Evolutionary conservation across 371 early-diverging fungal species (phyloP).

Genomic region (Nosema muscidifuracis): DNA sequence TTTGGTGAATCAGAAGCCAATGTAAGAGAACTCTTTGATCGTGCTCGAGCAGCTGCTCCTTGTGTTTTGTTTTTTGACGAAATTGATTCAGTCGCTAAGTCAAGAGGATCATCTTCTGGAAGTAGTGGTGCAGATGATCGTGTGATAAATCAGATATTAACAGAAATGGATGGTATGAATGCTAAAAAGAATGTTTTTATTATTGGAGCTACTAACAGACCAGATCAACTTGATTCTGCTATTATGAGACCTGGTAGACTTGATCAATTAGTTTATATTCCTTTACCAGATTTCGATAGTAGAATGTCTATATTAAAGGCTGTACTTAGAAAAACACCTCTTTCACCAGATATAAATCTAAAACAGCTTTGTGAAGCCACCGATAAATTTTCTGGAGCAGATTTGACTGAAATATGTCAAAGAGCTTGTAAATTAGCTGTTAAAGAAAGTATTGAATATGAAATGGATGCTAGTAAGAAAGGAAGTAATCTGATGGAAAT

Average conservation of each 20-base stretch:
- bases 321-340: slow-evolving; percentile 88
- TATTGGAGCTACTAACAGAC: slow-evolving; percentile 86
- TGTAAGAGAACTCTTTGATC: slow-evolving; percentile 97
- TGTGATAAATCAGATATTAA: slow-evolving; percentile 95
- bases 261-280: slow-evolving; percentile 68
- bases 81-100: slow-evolving; percentile 95
- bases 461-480: slow-evolving; percentile 65
- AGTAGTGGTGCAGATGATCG: slow-evolving; percentile 82
- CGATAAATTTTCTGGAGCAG: slow-evolving; percentile 96
- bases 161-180: slow-evolving; percentile 99
- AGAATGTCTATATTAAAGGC: slow-evolving; percentile 80
- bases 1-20: slow-evolving; percentile 99
- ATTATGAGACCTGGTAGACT: slow-evolving; percentile 97
- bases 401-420: slow-evolving; percentile 98
- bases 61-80: slow-evolving; percentile 99
- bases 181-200: slow-evolving; percentile 94
- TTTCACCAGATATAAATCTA: slow-evolving; percentile 76
- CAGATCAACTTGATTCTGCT: slow-evolving; percentile 75
- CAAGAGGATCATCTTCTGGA: slow-evolving; percentile 77
- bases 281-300: slow-evolving; percentile 74
- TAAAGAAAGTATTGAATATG: slow-evolving; percentile 88
- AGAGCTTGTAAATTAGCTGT: slow-evolving; percentile 96
- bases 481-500: slow-evolving; percentile 64
- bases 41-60: slow-evolving; percentile 95
- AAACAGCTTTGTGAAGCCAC: slow-evolving; percentile 76